Base-by-base conservation (phyloP, 495 filamentous ascomycete species). In the Penicillium dipodomyicola region DNA sequence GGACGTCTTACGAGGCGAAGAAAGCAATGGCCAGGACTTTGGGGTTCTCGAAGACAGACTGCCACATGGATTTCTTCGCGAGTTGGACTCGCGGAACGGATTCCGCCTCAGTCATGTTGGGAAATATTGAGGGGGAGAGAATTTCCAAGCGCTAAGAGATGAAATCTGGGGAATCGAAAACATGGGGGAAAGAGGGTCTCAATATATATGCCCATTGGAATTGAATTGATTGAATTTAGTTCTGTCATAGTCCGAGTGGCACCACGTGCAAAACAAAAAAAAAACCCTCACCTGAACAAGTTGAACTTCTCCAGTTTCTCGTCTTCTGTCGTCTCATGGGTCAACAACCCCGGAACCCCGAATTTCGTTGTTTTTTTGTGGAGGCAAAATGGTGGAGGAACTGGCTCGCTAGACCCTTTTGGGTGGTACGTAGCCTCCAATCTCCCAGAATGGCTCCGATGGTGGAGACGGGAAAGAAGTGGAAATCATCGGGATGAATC, bases 11-110 rank as follows among this genome's bases (percentile, higher is more conserved):
- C 73, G 75, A 78, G 14, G 75, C 75, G 49, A 77, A 76, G 44
- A 77, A 70, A 9, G 75, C 72, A 45, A 78, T 77, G 19, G 74
- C 58, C 14, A 78, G 56, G 9, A 78, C 64, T 56, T 76, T 77
- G 2, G 70, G 71, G 43, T 74, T 74, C 1, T 64, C 59, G 12
- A 57, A 59, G 30, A 72, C 59, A 5, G 65, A 67, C 56, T 68
- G 56, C 67, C 67, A 72, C 63, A 71, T 71, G 11, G 67, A 68
- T 48, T 72, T 65, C 32, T 64, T 69, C 3, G 57, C 64, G 40
- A 67, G 48, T 20, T 66, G 60, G 2, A 62, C 25, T 9, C 54
- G 65, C 27, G 65, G 61, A 35, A 58, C 27, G 23, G 52, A 52
- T 52, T 67, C 65, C 54, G 65, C 43, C 30, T 67, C 65, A 17